Evolutionary conservation across 805 yeast species (phyloP).

Genomic region (Starmerella bombi): DNA sequence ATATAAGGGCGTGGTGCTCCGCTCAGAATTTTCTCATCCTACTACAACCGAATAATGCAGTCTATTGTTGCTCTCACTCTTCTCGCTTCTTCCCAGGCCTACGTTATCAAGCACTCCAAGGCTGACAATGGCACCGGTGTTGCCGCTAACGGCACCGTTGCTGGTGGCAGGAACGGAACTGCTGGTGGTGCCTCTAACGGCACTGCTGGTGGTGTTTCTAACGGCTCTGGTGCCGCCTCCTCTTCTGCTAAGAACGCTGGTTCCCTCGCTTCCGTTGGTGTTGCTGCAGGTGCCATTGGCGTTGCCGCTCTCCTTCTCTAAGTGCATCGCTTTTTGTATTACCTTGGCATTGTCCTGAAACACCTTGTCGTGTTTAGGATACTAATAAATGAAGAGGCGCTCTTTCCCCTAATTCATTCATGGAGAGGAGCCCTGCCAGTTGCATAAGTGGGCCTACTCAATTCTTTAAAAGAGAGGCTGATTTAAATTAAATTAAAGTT

Average conservation of each 20-base stretch:
- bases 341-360: background rate
- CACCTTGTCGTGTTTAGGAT: too few relatives aligned
- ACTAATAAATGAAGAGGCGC: too few relatives aligned
- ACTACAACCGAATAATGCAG: slow-evolving; percentile 13
- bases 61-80: slow-evolving; percentile 17
- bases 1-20: slow-evolving; percentile 1
- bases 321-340: slow-evolving; percentile 1
- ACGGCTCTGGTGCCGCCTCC: slow-evolving; percentile 21
- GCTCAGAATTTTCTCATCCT: background rate
- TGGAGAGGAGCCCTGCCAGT: too few relatives aligned
- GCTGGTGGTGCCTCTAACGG: background rate
- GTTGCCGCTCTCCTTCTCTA: slow-evolving; percentile 18
- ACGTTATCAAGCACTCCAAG: slow-evolving; percentile 3
- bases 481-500: too few relatives aligned
- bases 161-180: slow-evolving; percentile 6
- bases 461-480: too few relatives aligned
- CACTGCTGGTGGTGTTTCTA: slow-evolving; percentile 11
- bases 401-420: too few relatives aligned
- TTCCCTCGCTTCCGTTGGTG: slow-evolving; percentile 12
- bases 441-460: too few relatives aligned
- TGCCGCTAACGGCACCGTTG: slow-evolving; percentile 5
- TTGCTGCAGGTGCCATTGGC: slow-evolving; percentile 18
- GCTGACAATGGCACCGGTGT: slow-evolving; percentile 5
- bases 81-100: slow-evolving; percentile 16
- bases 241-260: slow-evolving; percentile 11